Conservation (phyloP, 2,329 filamentous ascomycete genomes). For the Talaromyces pinophilus region DNA sequence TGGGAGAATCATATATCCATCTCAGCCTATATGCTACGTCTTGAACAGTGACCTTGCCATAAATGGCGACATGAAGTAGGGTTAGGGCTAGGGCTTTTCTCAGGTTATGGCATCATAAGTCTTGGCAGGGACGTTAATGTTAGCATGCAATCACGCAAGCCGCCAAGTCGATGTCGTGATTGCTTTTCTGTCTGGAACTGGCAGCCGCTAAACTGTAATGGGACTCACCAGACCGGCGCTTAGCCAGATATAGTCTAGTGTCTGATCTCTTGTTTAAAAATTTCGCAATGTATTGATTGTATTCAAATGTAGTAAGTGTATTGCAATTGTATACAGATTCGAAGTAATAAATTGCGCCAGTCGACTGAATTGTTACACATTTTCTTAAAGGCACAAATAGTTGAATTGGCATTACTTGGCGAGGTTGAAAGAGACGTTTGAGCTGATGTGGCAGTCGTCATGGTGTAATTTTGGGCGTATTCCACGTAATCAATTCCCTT, state of each 20-base stretch:
- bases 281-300: constrained; percentile 1
- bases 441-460: background rate
- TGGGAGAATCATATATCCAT: background rate
- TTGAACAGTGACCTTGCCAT: too few species aligned
- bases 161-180: constrained; percentile 32
- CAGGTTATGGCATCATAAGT: background rate
- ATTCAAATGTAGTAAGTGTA: background rate
- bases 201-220: background rate
- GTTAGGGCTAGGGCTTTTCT: constrained; percentile 8
- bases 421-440: background rate
- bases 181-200: background rate
- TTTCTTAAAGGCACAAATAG: too few species aligned
- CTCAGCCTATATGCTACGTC: background rate
- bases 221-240: too few species aligned
- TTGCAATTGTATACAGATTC: background rate
- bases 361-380: too few species aligned
- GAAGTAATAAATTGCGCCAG: background rate
- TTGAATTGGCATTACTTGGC: background rate
- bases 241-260: background rate
- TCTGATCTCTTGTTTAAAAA: background rate
- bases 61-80: background rate
- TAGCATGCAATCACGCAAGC: constrained; percentile 30
- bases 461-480: background rate
- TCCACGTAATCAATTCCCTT: background rate
- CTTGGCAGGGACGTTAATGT: background rate